These are phyloP conservation scores for Sphagnum magellanicum DNA, from an alignment of 228 moss, liverwort and hornwort species.

Conservation along the genomic window DNA sequence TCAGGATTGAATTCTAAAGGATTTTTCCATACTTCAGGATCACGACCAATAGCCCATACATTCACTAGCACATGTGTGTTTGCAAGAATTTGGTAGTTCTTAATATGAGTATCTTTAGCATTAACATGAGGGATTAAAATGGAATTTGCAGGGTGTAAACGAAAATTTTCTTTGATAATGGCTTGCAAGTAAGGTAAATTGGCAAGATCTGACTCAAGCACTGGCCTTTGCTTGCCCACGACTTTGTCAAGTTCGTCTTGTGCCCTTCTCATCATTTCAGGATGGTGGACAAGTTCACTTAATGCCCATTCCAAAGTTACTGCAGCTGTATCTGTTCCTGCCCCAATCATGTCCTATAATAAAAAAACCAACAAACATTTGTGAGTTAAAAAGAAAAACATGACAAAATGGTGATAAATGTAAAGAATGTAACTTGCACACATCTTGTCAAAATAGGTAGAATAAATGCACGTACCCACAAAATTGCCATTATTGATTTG, in stretches of 20 bases:
- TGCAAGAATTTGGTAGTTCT: conserved; percentile 19
- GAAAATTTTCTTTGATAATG: conserved; percentile 20
- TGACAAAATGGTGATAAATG: too few species aligned
- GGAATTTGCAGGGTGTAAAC: conserved; percentile 18
- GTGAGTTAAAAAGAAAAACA: too few species aligned
- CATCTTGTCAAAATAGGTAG: too few species aligned
- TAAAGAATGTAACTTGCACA: too few species aligned
- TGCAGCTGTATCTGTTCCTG: conserved; percentile 23
- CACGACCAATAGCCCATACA: conserved; percentile 25
- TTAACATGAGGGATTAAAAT: too few species aligned
- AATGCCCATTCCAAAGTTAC: conserved; percentile 25
- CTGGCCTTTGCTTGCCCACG: conserved; percentile 14
- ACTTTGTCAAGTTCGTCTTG: conserved; percentile 33
- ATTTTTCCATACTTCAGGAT: conserved; percentile 18
- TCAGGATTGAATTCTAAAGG: conserved; percentile 17
- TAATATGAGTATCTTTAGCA: conserved; percentile 1
- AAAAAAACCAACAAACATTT: too few species aligned
- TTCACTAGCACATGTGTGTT: conserved; percentile 27
- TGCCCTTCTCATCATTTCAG: background rate
- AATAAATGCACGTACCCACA: too few species aligned
- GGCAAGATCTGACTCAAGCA: conserved; percentile 21
- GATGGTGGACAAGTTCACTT: conserved; percentile 22
- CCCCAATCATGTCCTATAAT: conserved; percentile 19
- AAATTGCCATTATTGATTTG: too few species aligned
- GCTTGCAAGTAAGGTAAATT: conserved; percentile 16